Evolutionary conservation across 2,329 filamentous ascomycete species (phyloP).

Genomic region (Phaeophleospora eucalypticola): DNA sequence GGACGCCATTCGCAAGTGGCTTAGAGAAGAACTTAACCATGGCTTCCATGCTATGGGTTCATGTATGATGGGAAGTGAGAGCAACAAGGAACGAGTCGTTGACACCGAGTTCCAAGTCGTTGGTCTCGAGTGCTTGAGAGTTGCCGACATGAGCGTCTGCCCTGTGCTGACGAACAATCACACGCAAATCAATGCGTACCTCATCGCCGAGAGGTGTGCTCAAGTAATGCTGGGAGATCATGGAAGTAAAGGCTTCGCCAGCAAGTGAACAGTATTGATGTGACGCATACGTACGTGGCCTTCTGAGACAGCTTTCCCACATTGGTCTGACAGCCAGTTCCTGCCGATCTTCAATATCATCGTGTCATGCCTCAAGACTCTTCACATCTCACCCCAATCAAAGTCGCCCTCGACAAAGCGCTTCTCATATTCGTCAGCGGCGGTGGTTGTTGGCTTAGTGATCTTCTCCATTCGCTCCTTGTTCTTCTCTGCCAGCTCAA

Average conservation of each 20-base stretch:
- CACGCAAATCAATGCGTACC: conserved; percentile 52
- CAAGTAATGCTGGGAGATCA: neutral
- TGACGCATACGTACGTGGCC: neutral
- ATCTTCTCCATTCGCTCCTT: conserved; percentile 31
- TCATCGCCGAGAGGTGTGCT: conserved; percentile 32
- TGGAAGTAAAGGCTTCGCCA: neutral
- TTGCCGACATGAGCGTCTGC: conserved; percentile 43
- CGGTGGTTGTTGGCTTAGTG: conserved; percentile 25
- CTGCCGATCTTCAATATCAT: neutral
- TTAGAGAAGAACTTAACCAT: conserved; percentile 2
- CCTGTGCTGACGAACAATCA: conserved; percentile 43
- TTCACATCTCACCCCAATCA: conserved; percentile 13
- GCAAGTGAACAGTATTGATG: neutral
- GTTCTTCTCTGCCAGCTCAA: conserved; percentile 47
- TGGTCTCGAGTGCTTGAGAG: conserved; percentile 37
- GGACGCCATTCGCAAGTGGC: conserved; percentile 4
- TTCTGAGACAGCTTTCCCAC: neutral
- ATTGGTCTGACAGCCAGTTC: neutral
- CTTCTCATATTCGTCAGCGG: conserved; percentile 32
- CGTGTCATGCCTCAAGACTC: neutral
- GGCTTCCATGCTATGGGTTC: conserved; percentile 7
- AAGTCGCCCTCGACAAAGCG: conserved; percentile 25
- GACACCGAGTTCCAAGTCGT: conserved; percentile 42
- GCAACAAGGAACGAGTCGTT: conserved; percentile 31
- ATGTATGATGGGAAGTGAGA: conserved; percentile 4